phyloP scores from a whole-genome alignment of 306 rosid genomes.

The Potentilla sterilis region DNA sequence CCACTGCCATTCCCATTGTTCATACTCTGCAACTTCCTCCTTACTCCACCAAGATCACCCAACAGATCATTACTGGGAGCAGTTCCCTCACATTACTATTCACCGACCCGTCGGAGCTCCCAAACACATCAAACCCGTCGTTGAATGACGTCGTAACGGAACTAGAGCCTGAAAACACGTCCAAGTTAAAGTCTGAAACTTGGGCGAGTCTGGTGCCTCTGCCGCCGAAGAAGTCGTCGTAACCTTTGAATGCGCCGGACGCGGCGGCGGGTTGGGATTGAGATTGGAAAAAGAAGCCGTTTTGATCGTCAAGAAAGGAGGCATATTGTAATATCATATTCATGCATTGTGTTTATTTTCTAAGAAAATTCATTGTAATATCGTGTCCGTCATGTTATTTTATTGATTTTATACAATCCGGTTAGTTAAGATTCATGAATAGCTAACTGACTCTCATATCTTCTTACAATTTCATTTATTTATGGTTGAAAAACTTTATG shows the following conservation, averaged over 20 bases:
- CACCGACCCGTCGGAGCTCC: not conserved
- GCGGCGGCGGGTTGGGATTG: conserved; percentile 20
- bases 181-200: conserved; percentile 44
- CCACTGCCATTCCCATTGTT: conserved; percentile 14
- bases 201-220: conserved; percentile 26
- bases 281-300: conserved; percentile 13
- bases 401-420: no score
- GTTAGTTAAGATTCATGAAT: no score
- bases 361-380: no score
- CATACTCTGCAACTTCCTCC: conserved; percentile 17
- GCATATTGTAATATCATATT: no score
- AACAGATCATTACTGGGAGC: conserved; percentile 52
- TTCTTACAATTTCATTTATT: no score
- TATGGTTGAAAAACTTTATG: no score
- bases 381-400: no score
- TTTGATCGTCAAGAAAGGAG: conserved; percentile 29
- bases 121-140: conserved; percentile 64
- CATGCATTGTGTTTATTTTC: no score
- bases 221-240: conserved; percentile 46
- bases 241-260: conserved; percentile 28
- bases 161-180: conserved; percentile 51
- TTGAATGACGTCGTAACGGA: conserved; percentile 25
- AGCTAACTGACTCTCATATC: no score
- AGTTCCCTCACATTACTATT: conserved; percentile 25
- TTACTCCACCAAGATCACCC: conserved; percentile 42